phyloP scores from a whole-genome alignment of 202 grass and related monocot genomes.

The Elaeis oleifera region DNA sequence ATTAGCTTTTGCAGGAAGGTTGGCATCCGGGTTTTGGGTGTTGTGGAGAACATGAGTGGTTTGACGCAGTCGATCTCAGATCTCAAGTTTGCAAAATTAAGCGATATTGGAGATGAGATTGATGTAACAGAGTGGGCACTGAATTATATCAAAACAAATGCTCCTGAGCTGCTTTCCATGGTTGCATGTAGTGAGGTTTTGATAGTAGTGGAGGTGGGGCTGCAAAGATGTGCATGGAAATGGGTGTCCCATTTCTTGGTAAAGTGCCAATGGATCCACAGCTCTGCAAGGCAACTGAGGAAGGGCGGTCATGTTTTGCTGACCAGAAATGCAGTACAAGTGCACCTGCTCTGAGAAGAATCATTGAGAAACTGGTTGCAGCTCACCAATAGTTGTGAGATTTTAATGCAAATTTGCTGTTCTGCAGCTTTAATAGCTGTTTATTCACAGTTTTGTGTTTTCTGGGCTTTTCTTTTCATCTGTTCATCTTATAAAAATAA shows the following conservation, averaged over 20 bases:
- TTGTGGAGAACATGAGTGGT: slow-evolving; percentile 96
- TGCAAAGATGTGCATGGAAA: slow-evolving; percentile 73
- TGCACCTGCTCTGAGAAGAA: slow-evolving; percentile 56
- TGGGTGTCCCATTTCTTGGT: slow-evolving; percentile 79
- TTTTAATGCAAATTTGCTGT: no score
- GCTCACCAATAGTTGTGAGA: neutral
- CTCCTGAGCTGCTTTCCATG: slow-evolving; percentile 53
- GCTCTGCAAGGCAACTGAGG: slow-evolving; percentile 77
- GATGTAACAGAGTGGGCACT: slow-evolving; percentile 74
- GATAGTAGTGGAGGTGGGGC: slow-evolving; percentile 75
- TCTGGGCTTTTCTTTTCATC: no score
- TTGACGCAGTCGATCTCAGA: slow-evolving; percentile 56
- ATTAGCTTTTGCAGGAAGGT: slow-evolving; percentile 94
- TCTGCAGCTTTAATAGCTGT: no score
- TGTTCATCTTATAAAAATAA: no score
- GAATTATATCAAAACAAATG: slow-evolving; percentile 63
- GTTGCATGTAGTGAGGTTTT: slow-evolving; percentile 62
- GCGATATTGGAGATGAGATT: slow-evolving; percentile 34
- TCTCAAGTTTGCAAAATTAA: slow-evolving; percentile 61
- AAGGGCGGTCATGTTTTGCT: slow-evolving; percentile 83
- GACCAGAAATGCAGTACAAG: slow-evolving; percentile 69
- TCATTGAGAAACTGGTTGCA: slow-evolving; percentile 68
- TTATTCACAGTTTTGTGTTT: no score
- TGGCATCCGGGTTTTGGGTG: slow-evolving; percentile 58
- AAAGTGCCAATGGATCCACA: slow-evolving; percentile 93